A percentile compares a stretch with the other conserved stretches of the same genome.
These are phyloP conservation scores for Anastatica hierochuntica DNA, from an alignment of 345 rosid species.

Conservation along the genomic window DNA sequence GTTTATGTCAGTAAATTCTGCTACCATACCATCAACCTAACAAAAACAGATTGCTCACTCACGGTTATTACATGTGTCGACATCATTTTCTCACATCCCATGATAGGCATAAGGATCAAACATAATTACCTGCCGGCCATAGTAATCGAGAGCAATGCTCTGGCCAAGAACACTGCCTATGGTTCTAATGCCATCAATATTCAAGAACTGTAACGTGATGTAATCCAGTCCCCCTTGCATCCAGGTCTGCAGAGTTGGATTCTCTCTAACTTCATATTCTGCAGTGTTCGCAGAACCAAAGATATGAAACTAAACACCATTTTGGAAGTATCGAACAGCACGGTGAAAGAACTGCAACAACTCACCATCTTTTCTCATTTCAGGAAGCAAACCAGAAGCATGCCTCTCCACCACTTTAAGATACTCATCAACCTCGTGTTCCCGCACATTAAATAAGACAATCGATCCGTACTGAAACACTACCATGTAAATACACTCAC, in stretches of 20 bases:
- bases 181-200: conserved; percentile 78
- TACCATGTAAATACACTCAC: conserved; percentile 78
- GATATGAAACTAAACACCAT: neutral
- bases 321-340: neutral
- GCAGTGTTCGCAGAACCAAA: conserved; percentile 27
- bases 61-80: neutral
- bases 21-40: conserved; percentile 98
- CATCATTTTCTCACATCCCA: neutral
- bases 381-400: conserved; percentile 83
- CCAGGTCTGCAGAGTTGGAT: conserved; percentile 63
- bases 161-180: conserved; percentile 96
- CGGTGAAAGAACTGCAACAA: neutral
- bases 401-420: conserved; percentile 76
- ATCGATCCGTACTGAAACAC: conserved; percentile 92
- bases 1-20: conserved; percentile 91
- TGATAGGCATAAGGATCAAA: neutral
- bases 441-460: conserved; percentile 73
- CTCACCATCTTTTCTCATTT: conserved; percentile 95
- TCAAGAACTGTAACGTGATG: conserved; percentile 79
- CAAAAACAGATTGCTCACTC: conserved; percentile 2
- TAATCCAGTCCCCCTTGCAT: conserved; percentile 88
- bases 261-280: conserved; percentile 94
- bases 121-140: conserved; percentile 79
- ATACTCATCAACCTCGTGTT: conserved; percentile 76
- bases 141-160: conserved; percentile 94